Evolutionary conservation across 352 stramenopile genomes (phyloP).

Genomic region (Pythium sp.): DNA sequence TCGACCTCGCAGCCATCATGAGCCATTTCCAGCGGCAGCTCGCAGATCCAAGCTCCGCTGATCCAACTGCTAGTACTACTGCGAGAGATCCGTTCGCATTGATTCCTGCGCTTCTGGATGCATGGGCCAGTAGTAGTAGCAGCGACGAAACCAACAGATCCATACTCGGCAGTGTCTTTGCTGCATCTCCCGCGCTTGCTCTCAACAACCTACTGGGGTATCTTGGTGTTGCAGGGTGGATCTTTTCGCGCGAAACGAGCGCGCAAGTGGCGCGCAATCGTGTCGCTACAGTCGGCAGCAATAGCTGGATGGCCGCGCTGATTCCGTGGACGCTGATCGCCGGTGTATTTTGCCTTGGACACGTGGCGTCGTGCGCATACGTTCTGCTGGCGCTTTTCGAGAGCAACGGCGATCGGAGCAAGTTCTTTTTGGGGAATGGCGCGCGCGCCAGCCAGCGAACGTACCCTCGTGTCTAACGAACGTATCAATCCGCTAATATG

Average conservation of each 20-base stretch:
- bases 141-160: background rate
- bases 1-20: conserved; percentile 54
- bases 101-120: conserved; percentile 15
- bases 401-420: conserved; percentile 57
- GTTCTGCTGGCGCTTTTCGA: conserved; percentile 67
- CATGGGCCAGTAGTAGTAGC: background rate
- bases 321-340: conserved; percentile 18
- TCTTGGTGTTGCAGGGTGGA: conserved; percentile 45
- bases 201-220: conserved; percentile 54
- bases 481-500: background rate
- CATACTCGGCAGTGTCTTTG: background rate
- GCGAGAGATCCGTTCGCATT: conserved; percentile 33
- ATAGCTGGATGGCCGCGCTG: background rate
- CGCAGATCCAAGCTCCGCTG: background rate
- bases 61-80: background rate
- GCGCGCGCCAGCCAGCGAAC: conserved; percentile 15
- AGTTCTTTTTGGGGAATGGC: conserved; percentile 61
- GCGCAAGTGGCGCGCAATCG: background rate
- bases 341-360: conserved; percentile 44
- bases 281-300: background rate
- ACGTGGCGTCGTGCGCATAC: conserved; percentile 64
- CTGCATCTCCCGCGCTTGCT: conserved; percentile 20
- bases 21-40: conserved; percentile 18
- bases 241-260: conserved; percentile 44
- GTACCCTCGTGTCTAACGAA: conserved; percentile 24